Evolutionary conservation across 163 green algal genomes (phyloP).

Genomic region (Chlamydomonas reinhardtii): DNA sequence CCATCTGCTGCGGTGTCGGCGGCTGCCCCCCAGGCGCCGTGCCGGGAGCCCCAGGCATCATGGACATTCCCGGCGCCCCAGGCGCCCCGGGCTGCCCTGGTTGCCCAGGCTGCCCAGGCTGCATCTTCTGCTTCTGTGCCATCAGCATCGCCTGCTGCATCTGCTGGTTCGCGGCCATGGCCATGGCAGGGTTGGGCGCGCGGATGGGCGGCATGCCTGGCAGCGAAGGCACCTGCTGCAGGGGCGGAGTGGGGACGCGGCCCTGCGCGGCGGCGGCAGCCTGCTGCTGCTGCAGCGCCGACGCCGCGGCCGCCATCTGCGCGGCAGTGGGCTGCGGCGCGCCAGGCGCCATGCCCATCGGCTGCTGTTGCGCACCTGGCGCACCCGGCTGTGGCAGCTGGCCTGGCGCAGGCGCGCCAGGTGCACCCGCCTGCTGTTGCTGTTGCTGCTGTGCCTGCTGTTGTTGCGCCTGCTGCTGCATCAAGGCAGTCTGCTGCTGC

Average conservation of each 20-base stretch:
- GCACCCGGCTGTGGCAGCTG: conserved; percentile 2
- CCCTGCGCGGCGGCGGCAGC: neutral
- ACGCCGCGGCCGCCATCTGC: conserved; percentile 21
- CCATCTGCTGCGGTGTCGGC: neutral
- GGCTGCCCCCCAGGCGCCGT: neutral
- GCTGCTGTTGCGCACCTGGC: neutral
- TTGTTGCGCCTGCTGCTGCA: neutral
- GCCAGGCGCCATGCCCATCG: neutral
- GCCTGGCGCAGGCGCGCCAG: too few relatives aligned
- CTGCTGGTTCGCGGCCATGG: neutral
- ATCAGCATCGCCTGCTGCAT: conserved; percentile 9
- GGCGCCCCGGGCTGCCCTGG: too few relatives aligned
- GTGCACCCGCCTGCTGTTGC: neutral
- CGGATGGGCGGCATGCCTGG: conserved; percentile 7
- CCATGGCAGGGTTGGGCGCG: neutral
- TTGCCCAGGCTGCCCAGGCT: neutral
- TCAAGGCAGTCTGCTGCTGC: conserved; percentile 28
- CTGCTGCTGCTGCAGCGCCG: conserved; percentile 10
- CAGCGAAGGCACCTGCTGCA: conserved; percentile 14
- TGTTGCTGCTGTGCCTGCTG: conserved; percentile 23
- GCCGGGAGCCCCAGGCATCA: neutral
- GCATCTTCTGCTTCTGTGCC: conserved; percentile 13
- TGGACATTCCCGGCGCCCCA: too few relatives aligned
- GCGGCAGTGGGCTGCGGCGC: neutral
- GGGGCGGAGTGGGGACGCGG: neutral